phyloP scores from a whole-genome alignment of 192 early-diverging fungal species.

The Mortierella claussenii region DNA sequence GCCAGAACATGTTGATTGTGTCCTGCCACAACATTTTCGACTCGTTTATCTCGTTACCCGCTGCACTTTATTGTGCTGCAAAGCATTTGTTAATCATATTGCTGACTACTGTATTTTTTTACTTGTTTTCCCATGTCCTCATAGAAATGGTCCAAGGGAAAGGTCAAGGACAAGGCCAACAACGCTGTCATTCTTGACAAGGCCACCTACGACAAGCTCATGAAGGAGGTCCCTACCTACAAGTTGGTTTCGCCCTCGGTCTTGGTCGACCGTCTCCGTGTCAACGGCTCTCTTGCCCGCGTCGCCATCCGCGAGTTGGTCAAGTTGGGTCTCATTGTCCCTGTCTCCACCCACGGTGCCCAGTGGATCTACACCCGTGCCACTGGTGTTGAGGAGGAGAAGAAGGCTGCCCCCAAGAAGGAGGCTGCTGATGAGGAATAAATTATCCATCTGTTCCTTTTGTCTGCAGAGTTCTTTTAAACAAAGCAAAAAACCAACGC shows the following conservation, averaged over 20 bases:
- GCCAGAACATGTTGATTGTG: too few species aligned
- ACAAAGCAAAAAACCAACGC: neutral
- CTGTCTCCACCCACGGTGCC: constrained; percentile 90
- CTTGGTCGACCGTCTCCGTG: constrained; percentile 96
- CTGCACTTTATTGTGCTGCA: too few species aligned
- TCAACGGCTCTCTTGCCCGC: constrained; percentile 98
- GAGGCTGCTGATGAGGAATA: constrained; percentile 43
- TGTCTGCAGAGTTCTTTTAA: neutral
- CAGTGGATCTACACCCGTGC: constrained; percentile 87
- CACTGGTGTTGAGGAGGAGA: constrained; percentile 64
- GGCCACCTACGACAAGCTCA: constrained; percentile 97
- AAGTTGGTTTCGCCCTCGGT: constrained; percentile 99
- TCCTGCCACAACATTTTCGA: too few species aligned
- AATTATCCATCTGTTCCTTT: neutral
- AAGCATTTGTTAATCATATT: too few species aligned
- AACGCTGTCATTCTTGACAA: constrained; percentile 98
- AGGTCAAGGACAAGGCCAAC: constrained; percentile 99
- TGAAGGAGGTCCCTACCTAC: constrained; percentile 99
- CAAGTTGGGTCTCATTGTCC: constrained; percentile 91
- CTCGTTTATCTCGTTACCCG: too few species aligned
- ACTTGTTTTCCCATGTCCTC: too few species aligned
- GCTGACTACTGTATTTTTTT: too few species aligned
- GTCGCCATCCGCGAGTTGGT: constrained; percentile 94
- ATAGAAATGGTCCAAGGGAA: constrained; percentile 99
- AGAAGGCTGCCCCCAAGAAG: constrained; percentile 45